phyloP scores from a whole-genome alignment of 2,329 filamentous ascomycete species.

The Xylariaceae sp. region DNA sequence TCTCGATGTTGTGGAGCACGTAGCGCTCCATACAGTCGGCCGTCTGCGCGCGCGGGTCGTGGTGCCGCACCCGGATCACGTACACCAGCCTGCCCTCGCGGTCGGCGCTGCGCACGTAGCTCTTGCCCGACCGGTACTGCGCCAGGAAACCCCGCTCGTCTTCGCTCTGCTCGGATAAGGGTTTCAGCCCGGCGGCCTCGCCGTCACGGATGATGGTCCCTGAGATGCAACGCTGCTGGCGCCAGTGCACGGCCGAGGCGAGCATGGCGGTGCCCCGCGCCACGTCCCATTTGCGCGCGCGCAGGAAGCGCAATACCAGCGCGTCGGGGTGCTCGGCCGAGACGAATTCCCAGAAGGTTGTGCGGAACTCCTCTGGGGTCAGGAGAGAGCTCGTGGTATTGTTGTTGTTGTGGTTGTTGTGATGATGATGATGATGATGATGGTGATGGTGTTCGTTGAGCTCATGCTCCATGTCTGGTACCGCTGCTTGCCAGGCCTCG shows the following conservation, averaged over 20 bases:
- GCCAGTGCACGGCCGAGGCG: constrained; percentile 15
- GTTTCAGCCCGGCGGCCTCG: constrained; percentile 7
- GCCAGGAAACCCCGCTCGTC: constrained; percentile 12
- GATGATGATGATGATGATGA: no score
- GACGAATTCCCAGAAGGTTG: constrained; percentile 10
- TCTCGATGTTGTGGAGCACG: constrained; percentile 17
- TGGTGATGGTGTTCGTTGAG: no score
- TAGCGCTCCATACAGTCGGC: constrained; percentile 11
- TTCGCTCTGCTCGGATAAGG: constrained; percentile 3
- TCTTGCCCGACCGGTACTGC: constrained; percentile 17
- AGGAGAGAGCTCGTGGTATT: no score
- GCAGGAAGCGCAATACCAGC: constrained; percentile 14
- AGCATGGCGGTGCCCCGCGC: constrained; percentile 12
- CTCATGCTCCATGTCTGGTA: not conserved
- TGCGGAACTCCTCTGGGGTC: no score
- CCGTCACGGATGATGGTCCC: constrained; percentile 7
- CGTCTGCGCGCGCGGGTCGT: constrained; percentile 12
- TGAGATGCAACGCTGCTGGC: constrained; percentile 4
- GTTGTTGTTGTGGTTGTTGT: no score
- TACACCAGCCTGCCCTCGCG: constrained; percentile 10
- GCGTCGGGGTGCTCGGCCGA: constrained; percentile 13
- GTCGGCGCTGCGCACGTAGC: constrained; percentile 11
- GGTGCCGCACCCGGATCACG: constrained; percentile 8
- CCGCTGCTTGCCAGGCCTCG: not conserved
- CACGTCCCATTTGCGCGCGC: constrained; percentile 16